Base-by-base conservation (phyloP, 2,329 filamentous ascomycete species). In the Aureobasidium sp. region DNA sequence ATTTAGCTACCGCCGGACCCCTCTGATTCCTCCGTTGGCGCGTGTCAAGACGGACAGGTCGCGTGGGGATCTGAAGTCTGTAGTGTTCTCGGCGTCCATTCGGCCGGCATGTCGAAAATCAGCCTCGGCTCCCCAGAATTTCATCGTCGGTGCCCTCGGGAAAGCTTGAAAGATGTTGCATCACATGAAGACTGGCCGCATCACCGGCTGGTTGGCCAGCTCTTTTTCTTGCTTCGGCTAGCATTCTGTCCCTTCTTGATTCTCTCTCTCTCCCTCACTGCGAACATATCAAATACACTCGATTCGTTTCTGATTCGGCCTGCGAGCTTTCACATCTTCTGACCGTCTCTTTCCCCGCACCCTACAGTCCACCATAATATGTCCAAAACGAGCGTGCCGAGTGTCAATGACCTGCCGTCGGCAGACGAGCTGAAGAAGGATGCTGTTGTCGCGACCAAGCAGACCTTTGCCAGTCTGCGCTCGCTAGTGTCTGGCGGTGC, bases 401-500 rank as follows among this genome's bases (percentile, higher is more conserved):
- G 24, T 10, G 35, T 40, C 35, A 17, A 52, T 5, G 34, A 55
- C 22, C 55, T 70, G 19, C 67, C 68, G 16, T 69, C 67, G 6
- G 64, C 61, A 8, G 70, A 72, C 47, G 74, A 79, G 62, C 63
- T 79, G 56, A 79, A 78, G 58, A 66, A 78, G 58, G 74, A 78
- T 68, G 74, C 75, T 53, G 70, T 71, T 49, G 70, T 70, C 37
- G 75, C 73, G 3, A 70, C 73, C 7, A 79, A 79, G 61, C 72
- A 72, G 42, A 78, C 79, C 1, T 64, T 84, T 41, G 78, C 81
- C 52, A 81, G 81, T 68, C 70, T 95, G 58, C 85, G 91, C 56
- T 93, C 91, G 37, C 80, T 98, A 48, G 84, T 79, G 7, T 91
- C 91, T 6, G 93, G 93, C 63, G 93, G 90, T 58, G 94, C 95